Conservation (phyloP, 139 green algal species). For the Chlorella sp. region DNA sequence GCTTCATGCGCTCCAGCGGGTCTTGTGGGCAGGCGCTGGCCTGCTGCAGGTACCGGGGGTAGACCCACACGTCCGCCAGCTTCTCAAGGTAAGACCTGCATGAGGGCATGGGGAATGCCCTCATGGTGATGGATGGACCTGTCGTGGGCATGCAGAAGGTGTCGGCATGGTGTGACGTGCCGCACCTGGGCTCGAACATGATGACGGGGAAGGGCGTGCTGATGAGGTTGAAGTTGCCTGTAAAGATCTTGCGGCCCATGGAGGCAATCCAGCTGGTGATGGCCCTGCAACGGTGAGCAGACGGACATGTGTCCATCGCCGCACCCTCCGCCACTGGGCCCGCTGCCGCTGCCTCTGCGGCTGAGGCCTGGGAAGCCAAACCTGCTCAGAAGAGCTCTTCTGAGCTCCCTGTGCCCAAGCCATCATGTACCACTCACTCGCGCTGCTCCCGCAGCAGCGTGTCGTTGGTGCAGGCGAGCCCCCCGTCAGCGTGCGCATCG, state of each 20-base stretch:
- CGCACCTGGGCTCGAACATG: constrained; percentile 72
- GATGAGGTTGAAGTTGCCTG: constrained; percentile 76
- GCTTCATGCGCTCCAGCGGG: constrained; percentile 64
- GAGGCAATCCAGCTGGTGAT: constrained; percentile 63
- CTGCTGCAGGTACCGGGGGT: constrained; percentile 34
- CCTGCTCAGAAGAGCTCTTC: not conserved
- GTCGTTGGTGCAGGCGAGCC: constrained; percentile 17
- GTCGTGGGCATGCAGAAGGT: too few relatives aligned
- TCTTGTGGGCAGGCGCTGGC: constrained; percentile 40
- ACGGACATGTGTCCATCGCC: too few relatives aligned
- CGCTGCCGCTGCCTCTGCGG: too few relatives aligned
- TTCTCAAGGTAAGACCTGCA: too few relatives aligned
- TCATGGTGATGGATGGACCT: too few relatives aligned
- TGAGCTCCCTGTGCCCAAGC: too few relatives aligned
- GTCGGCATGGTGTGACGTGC: not conserved
- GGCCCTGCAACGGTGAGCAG: constrained; percentile 38
- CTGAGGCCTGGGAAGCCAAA: not conserved
- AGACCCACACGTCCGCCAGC: constrained; percentile 72
- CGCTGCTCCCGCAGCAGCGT: constrained; percentile 12
- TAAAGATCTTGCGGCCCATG: constrained; percentile 62
- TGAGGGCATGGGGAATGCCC: too few relatives aligned
- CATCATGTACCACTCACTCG: too few relatives aligned
- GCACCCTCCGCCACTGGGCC: too few relatives aligned
- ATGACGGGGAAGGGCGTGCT: constrained; percentile 73
- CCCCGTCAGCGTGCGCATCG: constrained; percentile 18